These are phyloP conservation scores for Juglanconis sp. DNA, from an alignment of 2,329 filamentous ascomycete species.

Conservation along the genomic window DNA sequence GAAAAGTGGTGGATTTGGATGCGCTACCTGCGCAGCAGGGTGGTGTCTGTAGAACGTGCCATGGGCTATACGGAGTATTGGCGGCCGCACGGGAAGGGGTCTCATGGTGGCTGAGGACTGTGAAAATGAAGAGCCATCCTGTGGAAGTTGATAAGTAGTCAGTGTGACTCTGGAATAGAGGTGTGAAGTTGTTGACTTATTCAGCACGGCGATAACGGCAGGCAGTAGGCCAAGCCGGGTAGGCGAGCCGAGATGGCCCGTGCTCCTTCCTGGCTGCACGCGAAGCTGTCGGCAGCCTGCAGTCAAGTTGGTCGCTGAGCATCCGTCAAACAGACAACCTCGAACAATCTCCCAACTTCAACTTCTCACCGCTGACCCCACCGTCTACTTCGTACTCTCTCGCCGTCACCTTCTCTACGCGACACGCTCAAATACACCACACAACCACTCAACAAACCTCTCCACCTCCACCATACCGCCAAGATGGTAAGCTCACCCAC, in stretches of 20 bases:
- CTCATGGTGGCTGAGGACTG: constrained; percentile 29
- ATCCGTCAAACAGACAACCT: neutral
- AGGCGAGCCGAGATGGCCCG: constrained; percentile 9
- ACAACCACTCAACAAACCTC: constrained; percentile 1
- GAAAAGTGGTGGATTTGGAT: constrained; percentile 71
- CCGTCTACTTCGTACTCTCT: neutral
- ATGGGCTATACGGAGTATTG: constrained; percentile 70
- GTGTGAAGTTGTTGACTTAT: neutral
- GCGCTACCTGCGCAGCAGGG: constrained; percentile 49
- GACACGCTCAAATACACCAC: neutral
- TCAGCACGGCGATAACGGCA: neutral
- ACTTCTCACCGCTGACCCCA: constrained; percentile 8
- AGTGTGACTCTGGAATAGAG: neutral
- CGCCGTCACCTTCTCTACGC: neutral
- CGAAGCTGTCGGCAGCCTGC: constrained; percentile 19
- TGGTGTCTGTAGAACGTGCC: constrained; percentile 81
- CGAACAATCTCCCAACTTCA: neutral
- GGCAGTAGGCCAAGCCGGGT: neutral
- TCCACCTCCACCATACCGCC: constrained; percentile 23
- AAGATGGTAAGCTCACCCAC: constrained; percentile 46
- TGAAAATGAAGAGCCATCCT: neutral
- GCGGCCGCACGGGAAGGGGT: constrained; percentile 37
- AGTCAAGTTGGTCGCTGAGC: neutral
- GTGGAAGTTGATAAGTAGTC: neutral
- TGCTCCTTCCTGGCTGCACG: constrained; percentile 8